Base-by-base conservation (phyloP, 768 basidiomycete species). In the Mycena galericulata region DNA sequence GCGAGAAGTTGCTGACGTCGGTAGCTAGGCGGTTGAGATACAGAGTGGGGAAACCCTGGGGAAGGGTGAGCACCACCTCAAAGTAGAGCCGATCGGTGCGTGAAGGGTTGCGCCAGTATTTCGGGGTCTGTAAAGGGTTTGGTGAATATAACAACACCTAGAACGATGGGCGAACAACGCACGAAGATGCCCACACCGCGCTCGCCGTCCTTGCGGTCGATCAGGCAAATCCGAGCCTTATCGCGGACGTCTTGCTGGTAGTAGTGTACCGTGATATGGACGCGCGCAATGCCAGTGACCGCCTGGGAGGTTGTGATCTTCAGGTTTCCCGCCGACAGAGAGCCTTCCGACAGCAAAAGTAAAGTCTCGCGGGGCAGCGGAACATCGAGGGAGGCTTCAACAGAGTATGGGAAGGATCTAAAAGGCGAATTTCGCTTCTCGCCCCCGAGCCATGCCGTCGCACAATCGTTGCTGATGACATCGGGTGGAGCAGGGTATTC, bases 1-100 rank as follows among this genome's bases (percentile, higher is more conserved):
- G 83, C 38, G 49, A 59, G 46, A 82, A 85, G 65, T 81, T 80
- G 17, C 78, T 79, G 38, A 87, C 62, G 38, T 79, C 74, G 5
- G 87, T 87, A 63, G 82, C 78, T 29, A 89, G 79, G 5, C 72
- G 73, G 57, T 84, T 82, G 70, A 90, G 79, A 3, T 70, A 57
- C 3, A 81, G 75, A n/a, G n/a, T n/a, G 72, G 10, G 53, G 36
- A 18, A 32, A 1, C 34, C 34, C 18, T 73, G 74, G 10, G 85
- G 87, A 3, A 87, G 74, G 49, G 74, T 77, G 17, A 85, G 70
- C 20, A 74, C 79, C 17, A 83, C 74, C 8, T 80, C 79, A 41
- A 84, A 84, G 29, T 56, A 70, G 47, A 83, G 71, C 12, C 53
- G 67, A 22, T 75, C 67, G 20, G 66, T 63, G 6, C 30, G 8